Conservation (phyloP, 768 basidiomycete genomes). For the Boletus edulis region DNA sequence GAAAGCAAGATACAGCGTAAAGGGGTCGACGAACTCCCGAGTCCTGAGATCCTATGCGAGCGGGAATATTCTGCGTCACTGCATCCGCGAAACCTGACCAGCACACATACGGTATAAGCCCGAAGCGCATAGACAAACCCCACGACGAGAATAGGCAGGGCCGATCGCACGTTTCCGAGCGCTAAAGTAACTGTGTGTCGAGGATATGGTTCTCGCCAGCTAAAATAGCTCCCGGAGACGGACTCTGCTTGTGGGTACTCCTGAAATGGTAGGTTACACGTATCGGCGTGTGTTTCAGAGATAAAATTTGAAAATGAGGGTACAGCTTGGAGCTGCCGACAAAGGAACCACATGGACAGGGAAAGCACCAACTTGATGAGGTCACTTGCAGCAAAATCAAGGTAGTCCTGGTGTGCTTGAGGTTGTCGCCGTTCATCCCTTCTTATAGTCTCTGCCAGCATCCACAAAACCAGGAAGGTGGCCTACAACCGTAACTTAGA, state of each 20-base stretch:
- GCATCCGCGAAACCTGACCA: not conserved
- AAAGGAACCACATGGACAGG: constrained; percentile 13
- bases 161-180: constrained; percentile 12
- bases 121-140: constrained; percentile 13
- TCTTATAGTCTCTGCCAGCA: constrained; percentile 10
- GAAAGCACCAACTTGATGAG: constrained; percentile 17
- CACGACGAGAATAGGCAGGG: constrained; percentile 12
- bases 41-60: constrained; percentile 21
- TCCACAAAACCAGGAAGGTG: constrained; percentile 14
- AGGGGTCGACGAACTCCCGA: constrained; percentile 17
- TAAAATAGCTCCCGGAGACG: not conserved
- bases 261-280: constrained; percentile 6
- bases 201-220: constrained; percentile 4
- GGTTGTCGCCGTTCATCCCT: not conserved
- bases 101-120: constrained; percentile 20
- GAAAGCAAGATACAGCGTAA: constrained; percentile 22
- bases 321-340: not conserved
- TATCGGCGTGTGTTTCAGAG: constrained; percentile 7
- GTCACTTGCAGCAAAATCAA: constrained; percentile 21
- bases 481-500: constrained; percentile 3
- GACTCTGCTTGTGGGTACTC: constrained; percentile 2
- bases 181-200: not conserved
- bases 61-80: constrained; percentile 2
- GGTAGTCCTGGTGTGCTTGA: constrained; percentile 1
- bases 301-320: not conserved